A percentile compares a stretch with the other conserved stretches of the same genome.
Conservation (phyloP, 768 basidiomycete genomes). For the Trametes cubensis region DNA sequence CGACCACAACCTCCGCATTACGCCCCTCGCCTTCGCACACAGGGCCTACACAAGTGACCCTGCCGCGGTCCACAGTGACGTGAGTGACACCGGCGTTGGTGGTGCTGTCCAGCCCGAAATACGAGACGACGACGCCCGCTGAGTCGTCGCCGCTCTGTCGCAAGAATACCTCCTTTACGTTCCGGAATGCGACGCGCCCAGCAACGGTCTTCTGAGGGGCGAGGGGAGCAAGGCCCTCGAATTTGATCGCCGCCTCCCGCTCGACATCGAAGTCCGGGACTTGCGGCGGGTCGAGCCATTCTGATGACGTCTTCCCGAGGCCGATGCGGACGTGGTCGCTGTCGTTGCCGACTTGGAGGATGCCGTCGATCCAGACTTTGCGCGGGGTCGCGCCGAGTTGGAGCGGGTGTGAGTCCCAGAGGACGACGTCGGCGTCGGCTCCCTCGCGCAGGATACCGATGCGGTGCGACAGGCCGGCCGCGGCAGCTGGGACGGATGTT, state of each 20-base stretch:
- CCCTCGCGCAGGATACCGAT: slow-evolving; percentile 61
- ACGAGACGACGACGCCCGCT: slow-evolving; percentile 38
- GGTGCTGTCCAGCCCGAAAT: slow-evolving; percentile 39
- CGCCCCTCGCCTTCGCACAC: slow-evolving; percentile 25
- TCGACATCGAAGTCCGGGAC: slow-evolving; percentile 77
- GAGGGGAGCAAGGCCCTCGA: slow-evolving; percentile 79
- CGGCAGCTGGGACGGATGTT: slow-evolving; percentile 69
- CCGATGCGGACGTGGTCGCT: slow-evolving; percentile 26
- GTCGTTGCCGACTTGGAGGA: slow-evolving; percentile 63
- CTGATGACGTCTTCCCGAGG: slow-evolving; percentile 29
- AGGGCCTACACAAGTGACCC: slow-evolving; percentile 42
- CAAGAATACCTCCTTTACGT: slow-evolving; percentile 49
- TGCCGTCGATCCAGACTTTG: slow-evolving; percentile 83
- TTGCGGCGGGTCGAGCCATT: slow-evolving; percentile 46
- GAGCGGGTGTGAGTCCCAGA: slow-evolving; percentile 46
- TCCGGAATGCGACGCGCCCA: slow-evolving; percentile 59
- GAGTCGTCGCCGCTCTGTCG: slow-evolving; percentile 32
- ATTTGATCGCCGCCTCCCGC: slow-evolving; percentile 57
- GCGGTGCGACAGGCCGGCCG: slow-evolving; percentile 78
- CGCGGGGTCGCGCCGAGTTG: slow-evolving; percentile 50
- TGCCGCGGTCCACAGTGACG: slow-evolving; percentile 45
- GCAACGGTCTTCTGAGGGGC: slow-evolving; percentile 40
- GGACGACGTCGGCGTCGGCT: slow-evolving; percentile 45
- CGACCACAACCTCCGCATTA: slow-evolving; percentile 49
- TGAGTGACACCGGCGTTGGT: slow-evolving; percentile 23